A percentile compares a stretch with the other conserved stretches of the same genome.
These are phyloP conservation scores for Hericium rajendrae DNA, from an alignment of 768 basidiomycete genomes.

Conservation along the genomic window DNA sequence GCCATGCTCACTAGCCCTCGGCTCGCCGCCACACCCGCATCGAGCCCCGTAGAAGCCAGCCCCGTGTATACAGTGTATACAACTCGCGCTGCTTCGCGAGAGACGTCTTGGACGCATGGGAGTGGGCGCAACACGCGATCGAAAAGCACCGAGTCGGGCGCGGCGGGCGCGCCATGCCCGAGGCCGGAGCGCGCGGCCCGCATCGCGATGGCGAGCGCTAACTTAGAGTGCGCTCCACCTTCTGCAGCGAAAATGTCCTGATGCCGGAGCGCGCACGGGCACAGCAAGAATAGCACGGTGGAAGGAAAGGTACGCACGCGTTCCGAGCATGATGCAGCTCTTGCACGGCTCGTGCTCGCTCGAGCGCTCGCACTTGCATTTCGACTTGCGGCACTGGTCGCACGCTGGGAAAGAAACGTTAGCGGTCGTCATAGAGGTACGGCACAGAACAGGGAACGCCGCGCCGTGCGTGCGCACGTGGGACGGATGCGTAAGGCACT, in stretches of 20 bases:
- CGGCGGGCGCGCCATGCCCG: too few species aligned
- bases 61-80: too few species aligned
- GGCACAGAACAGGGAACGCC: background rate
- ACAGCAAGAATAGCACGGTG: background rate
- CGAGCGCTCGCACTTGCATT: slow-evolving; percentile 71
- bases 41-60: too few species aligned
- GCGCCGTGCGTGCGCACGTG: too few species aligned
- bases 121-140: slow-evolving; percentile 4
- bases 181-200: background rate
- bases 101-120: too few species aligned
- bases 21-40: too few species aligned
- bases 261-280: background rate
- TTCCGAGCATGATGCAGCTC: slow-evolving; percentile 65
- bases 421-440: background rate
- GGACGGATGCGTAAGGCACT: background rate
- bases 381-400: slow-evolving; percentile 75
- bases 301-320: slow-evolving; percentile 36
- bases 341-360: slow-evolving; percentile 57
- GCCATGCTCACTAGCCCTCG: too few species aligned
- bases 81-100: too few species aligned
- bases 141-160: slow-evolving; percentile 2
- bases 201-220: too few species aligned
- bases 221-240: too few species aligned
- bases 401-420: slow-evolving; percentile 40
- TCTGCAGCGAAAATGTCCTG: too few species aligned